Base-by-base conservation (phyloP, 176 grass and related monocot species). In the Oryza nivara region DNA sequence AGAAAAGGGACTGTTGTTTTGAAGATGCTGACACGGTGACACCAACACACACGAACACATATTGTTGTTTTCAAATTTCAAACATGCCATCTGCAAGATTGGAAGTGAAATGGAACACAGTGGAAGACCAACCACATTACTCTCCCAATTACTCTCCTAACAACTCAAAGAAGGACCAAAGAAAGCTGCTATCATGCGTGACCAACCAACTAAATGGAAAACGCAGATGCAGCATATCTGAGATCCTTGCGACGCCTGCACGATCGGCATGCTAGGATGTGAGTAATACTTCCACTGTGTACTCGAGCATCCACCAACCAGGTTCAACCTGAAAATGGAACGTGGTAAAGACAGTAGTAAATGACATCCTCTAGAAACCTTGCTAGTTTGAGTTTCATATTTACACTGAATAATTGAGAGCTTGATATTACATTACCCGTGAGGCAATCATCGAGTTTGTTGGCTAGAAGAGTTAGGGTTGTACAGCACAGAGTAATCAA, bases 241-340 rank as follows among this genome's bases (percentile, higher is more conserved):
- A 43, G 38, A 13, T 49, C 14, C 6, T 56, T 12, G 4, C 25
- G 2, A 3, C 12, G 2, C 28, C 6, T 68, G 14, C 30, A 66
- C 26, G 25, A 66, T 2, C 25, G 15, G 64, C 47, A 49, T 32
- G 22, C 40, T 78, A 40, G 54, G 56, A 60, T 30, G 70, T 14
- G 17, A 60, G 58, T n/a, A 10, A 10, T 60, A 14, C 19, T 76
- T 32, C 49, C 14, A 4, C 7, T 47, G 17, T 66, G 60, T 46
- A 78, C 13, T 22, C 4, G 17, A 66, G 22, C 23, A 66, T 46
- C 40, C 43, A 40, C 41, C 38, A 15, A 30, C 32, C 45, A 51
- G 25, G 78, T 51, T 66, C 41, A 69, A 69, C 48, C 78, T 69
- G 64, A 68, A 80, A 80, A 69, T 46, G 68, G 78, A 80, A 51